These are phyloP conservation scores for Kazachstania sp. DNA, from an alignment of 1,139 yeast genomes.

Conservation along the genomic window DNA sequence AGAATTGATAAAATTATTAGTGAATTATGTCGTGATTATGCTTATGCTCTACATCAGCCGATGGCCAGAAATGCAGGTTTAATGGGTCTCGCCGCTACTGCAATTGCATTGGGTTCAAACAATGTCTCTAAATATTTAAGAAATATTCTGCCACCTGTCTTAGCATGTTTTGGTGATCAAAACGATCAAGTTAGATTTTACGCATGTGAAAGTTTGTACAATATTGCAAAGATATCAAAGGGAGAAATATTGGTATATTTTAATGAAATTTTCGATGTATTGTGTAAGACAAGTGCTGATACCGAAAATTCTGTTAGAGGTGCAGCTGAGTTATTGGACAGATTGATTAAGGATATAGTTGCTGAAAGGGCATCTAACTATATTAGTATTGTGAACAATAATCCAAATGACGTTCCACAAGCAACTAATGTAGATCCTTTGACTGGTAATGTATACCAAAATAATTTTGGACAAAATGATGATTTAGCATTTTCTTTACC, in stretches of 20 bases:
- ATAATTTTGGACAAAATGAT: slow-evolving; percentile 53
- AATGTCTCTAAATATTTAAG: slow-evolving; percentile 69
- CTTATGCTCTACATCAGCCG: slow-evolving; percentile 70
- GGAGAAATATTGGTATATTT: slow-evolving; percentile 88
- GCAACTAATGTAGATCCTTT: slow-evolving; percentile 37
- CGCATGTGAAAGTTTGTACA: slow-evolving; percentile 93
- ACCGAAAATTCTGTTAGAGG: slow-evolving; percentile 86
- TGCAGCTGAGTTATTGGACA: slow-evolving; percentile 89
- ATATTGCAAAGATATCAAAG: slow-evolving; percentile 92
- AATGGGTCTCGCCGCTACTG: slow-evolving; percentile 69
- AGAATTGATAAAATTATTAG: slow-evolving; percentile 61
- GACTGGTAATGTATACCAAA: slow-evolving; percentile 53
- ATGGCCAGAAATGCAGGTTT: slow-evolving; percentile 70
- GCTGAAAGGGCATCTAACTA: slow-evolving; percentile 91
- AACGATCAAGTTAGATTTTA: slow-evolving; percentile 94
- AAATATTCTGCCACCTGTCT: slow-evolving; percentile 82
- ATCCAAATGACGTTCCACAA: slow-evolving; percentile 38
- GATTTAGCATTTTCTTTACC: slow-evolving; percentile 74
- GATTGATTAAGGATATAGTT: slow-evolving; percentile 88
- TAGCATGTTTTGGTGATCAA: slow-evolving; percentile 94
- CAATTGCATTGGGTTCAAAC: slow-evolving; percentile 65
- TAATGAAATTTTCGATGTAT: slow-evolving; percentile 89
- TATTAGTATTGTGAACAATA: slow-evolving; percentile 65
- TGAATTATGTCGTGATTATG: slow-evolving; percentile 59
- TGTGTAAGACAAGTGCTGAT: slow-evolving; percentile 86